These are phyloP conservation scores for Penicillium verhagenii DNA, from an alignment of 495 filamentous ascomycete species.

Conservation along the genomic window DNA sequence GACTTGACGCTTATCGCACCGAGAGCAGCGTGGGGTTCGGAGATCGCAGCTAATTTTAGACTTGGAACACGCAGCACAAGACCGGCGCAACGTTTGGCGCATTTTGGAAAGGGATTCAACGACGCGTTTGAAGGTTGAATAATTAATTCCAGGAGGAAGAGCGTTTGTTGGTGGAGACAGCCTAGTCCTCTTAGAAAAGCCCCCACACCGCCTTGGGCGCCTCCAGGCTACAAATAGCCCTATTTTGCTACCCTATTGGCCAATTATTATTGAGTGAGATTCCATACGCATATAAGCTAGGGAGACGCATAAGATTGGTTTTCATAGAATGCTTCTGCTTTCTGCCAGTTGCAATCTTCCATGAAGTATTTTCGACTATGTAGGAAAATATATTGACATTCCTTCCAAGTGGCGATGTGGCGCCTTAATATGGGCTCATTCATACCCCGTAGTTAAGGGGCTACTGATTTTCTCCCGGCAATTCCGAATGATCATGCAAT, in stretches of 20 bases:
- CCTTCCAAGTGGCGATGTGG: neutral
- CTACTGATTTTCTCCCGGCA: neutral
- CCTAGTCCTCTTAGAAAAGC: neutral
- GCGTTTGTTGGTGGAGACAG: neutral
- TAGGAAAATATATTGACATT: neutral
- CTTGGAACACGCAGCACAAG: slow-evolving; percentile 49
- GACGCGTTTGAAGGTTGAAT: slow-evolving; percentile 1
- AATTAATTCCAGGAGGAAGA: slow-evolving; percentile 3
- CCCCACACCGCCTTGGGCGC: slow-evolving; percentile 1
- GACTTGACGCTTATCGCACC: slow-evolving; percentile 44
- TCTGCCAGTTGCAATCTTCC: no score
- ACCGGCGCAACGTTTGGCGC: slow-evolving; percentile 48
- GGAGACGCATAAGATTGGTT: neutral
- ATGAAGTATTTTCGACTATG: neutral
- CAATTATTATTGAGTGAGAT: neutral
- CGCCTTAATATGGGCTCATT: neutral
- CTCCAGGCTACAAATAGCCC: neutral
- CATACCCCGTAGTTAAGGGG: neutral
- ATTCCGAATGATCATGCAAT: neutral
- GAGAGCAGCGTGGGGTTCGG: slow-evolving; percentile 46
- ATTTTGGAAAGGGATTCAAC: slow-evolving; percentile 23
- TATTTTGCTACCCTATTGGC: neutral
- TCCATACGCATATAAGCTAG: neutral
- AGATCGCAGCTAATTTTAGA: slow-evolving; percentile 51
- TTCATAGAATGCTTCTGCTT: neutral